Base-by-base conservation (phyloP, 1,284 basidiomycete genomes). In the Gymnopus androsaceus region DNA sequence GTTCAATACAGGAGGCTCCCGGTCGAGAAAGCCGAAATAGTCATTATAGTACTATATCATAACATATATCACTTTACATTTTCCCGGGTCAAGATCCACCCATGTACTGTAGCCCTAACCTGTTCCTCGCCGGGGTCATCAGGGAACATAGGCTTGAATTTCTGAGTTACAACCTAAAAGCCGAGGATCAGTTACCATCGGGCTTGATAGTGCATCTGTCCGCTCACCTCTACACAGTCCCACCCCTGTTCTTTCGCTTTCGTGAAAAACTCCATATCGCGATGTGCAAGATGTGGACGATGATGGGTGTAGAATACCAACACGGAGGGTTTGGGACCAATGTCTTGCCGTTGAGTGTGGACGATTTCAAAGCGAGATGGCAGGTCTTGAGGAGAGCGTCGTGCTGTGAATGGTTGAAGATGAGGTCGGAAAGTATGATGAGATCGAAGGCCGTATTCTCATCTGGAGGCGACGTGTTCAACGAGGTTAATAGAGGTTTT, bases 301-400 rank as follows among this genome's bases (percentile, higher is more conserved):
- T 98, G 96, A 62, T 98, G 95, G 0, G 90, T 91, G 70, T 92
- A 96, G 72, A 98, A 98, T 2, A 96, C 92, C 2, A 98, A 82
- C 2, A 94, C 80, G 51, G 77, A 81, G 0, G 90, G 85, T 1
- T 67, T 65, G 2, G 62, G 54, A n/a, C n/a, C n/a, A n/a, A n/a
- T n/a, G n/a, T n/a, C n/a, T n/a, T n/a, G n/a, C n/a, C 28, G 4
- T 23, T 25, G 69, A 25, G 36, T 50, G 36, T 50, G 50, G 21
- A 44, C 33, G 68, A 70, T 30, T 12, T 45, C 15, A 80, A 71
- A 25, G 69, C 70, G 12, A 68, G 68, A 57, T 90, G 85, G 66
- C 93, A 92, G 1, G 93, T 90, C 23, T 79, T 77, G 11, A 98
- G 79, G 17, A 98, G 75, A 0, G 93, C 92, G 25, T 85, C 83